Evolutionary conservation across 2,329 filamentous ascomycete species (phyloP), one percentile per base, ranked within the genome.

Genomic region (Pyrenophora tritici-repentis): DNA sequence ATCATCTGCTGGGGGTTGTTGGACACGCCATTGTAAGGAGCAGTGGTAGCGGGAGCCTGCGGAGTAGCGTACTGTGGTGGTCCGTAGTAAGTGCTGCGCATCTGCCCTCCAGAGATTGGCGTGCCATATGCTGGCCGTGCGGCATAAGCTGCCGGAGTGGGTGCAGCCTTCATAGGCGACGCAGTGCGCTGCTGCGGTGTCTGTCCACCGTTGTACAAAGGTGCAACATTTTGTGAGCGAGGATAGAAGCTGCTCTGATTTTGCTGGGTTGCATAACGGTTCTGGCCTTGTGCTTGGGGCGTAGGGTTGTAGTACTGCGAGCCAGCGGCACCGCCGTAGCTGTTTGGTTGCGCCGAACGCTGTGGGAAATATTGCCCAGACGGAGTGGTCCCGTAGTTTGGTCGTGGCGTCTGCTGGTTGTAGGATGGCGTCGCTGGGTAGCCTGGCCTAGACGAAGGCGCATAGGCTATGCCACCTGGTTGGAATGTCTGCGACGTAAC

Each of bases 1-100:
- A 73, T 68, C 58, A 68, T 65, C 50, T 73, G 68, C 46, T 73
- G 66, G 33, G 70, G 64, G 48, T 70, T 71, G 47, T 59, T 35
- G 8, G 55, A 37, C 31, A 65, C 44, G 14, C 58, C 56, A 24
- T 47, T 59, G 41, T 61, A 72, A 13, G 62, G 56, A 14, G 59
- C 53, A 2, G 68, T 57, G 8, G 60, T 42, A 14, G 57, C 59
- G 13, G 64, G 63, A 4, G 66, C 62, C 47, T 68, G 68, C 32
- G 66, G 58, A 17, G 65, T 67, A 32, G 62, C 66, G 45, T 71
- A 73, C 45, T 72, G 70, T 1, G 66, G 62, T 9, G 66, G 61
- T 6, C 61, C 60, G 48, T 72, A 73, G 52, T 71, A 73, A 9
- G 63, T 68, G 38, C 65, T 67, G 20, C 70, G 68, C 53, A 67